Evolutionary conservation across 768 basidiomycete species (phyloP).

Genomic region (Mycena galopus): DNA sequence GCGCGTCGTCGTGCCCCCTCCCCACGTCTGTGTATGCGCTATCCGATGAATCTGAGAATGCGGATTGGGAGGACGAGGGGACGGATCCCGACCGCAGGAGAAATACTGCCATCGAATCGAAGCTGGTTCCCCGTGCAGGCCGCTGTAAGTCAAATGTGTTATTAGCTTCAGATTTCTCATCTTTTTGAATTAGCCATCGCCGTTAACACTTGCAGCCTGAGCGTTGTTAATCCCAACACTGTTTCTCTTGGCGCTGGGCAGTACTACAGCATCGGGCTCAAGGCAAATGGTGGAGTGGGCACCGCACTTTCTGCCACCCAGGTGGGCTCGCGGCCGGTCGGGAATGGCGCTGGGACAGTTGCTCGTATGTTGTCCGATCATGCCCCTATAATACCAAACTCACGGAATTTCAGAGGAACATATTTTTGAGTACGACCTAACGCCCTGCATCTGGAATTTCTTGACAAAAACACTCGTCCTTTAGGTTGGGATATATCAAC

Average conservation of each 20-base stretch:
- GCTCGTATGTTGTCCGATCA: neutral
- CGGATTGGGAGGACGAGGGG: slow-evolving; percentile 9
- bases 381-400: too few species aligned
- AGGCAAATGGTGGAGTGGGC: neutral
- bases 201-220: neutral
- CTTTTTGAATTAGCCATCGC: neutral
- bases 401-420: slow-evolving; percentile 13
- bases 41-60: slow-evolving; percentile 7
- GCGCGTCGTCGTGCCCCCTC: neutral
- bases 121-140: neutral
- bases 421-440: neutral
- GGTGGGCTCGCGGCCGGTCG: neutral
- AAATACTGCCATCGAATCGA: too few species aligned
- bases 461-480: neutral
- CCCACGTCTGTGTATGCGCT: neutral
- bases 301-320: neutral
- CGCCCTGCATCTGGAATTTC: neutral
- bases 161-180: neutral
- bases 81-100: slow-evolving; percentile 8
- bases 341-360: neutral
- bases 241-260: neutral
- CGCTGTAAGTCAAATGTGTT: neutral
- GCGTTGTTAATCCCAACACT: neutral
- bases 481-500: slow-evolving; percentile 14
- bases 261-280: slow-evolving; percentile 12